These are phyloP conservation scores for Crucibulum laeve DNA, from an alignment of 768 basidiomycete species.

Conservation along the genomic window DNA sequence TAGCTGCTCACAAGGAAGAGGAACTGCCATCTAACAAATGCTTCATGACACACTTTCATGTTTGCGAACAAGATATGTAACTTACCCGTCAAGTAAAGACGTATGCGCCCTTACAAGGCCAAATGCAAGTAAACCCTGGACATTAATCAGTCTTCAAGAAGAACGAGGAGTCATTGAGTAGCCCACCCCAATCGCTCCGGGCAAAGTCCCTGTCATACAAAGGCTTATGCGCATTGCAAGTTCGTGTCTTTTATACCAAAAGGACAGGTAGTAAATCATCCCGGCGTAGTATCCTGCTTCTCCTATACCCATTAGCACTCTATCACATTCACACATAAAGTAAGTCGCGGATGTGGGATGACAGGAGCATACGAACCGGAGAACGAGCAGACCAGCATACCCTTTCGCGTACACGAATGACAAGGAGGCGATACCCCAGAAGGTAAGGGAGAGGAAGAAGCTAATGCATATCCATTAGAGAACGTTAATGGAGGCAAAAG, in stretches of 20 bases:
- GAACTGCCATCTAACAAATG: conserved; percentile 52
- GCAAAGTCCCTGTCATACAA: conserved; percentile 55
- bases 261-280: conserved; percentile 58
- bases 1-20: conserved; percentile 44
- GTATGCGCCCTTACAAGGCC: conserved; percentile 51
- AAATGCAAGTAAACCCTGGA: conserved; percentile 55
- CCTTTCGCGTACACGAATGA: conserved; percentile 54
- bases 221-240: conserved; percentile 49
- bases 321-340: conserved; percentile 10
- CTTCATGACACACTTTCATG: conserved; percentile 2
- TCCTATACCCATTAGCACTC: conserved; percentile 54
- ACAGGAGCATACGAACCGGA: conserved; percentile 29
- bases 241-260: conserved; percentile 52
- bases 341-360: too few species aligned
- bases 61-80: not conserved
- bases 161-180: too few species aligned
- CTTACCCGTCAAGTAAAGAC: conserved; percentile 33
- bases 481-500: not conserved
- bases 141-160: too few species aligned
- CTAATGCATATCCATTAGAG: conserved; percentile 18
- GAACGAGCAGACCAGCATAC: conserved; percentile 40
- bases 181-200: conserved; percentile 49
- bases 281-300: conserved; percentile 59
- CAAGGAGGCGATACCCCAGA: conserved; percentile 50
- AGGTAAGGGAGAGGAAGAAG: conserved; percentile 49